Evolutionary conservation across 352 stramenopile genomes (phyloP), one percentile per base, ranked within the genome.

Genomic region (Pythium sukuiense): DNA sequence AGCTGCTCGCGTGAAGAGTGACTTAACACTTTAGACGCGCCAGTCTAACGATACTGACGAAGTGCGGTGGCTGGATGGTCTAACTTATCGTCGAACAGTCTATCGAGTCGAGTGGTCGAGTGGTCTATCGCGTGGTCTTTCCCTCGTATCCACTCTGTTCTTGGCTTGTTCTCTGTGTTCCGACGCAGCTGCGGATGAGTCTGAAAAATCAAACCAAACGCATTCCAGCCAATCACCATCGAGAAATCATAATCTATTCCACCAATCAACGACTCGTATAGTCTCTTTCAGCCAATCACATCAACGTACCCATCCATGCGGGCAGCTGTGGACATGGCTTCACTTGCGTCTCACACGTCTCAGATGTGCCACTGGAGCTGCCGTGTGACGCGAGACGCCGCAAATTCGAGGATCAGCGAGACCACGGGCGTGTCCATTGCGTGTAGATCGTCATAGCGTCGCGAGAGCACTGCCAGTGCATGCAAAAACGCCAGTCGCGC

Each of bases 331-430:
- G 3, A 49, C 3, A 49, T 49, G 41, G 41, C 16, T 49, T 49
- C 41, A 49, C 41, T 26, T 16, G 32, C 41, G 4, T 20, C 6
- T 29, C 13, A 46, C 29, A 35, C 30, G 52, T 46, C 37, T 65
- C 37, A 65, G 48, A 26, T 16, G 16, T 18, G 26, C 61, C 61
- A 67, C 0, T 57, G 18, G 2, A 67, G 27, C 16, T 61, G 27
- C 13, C 61, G 61, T 12, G 30, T 24, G 14, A 67, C 52, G 5
- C 14, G 29, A 4, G 27, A 20, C 27, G 55, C 57, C 16, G 63
- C 63, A 53, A 70, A 70, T 20, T 45, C 63, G 1, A 70, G 14
- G 27, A 70, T 58, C 16, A 64, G 35, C 27, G 37, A 30, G 16
- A 32, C 26, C 35, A 70, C 56, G 24, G 49, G 49, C 7, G 49